A percentile compares a stretch with the other conserved stretches of the same genome.
phyloP scores from a whole-genome alignment of 2,329 filamentous ascomycete species.

The Alternaria rosae region DNA sequence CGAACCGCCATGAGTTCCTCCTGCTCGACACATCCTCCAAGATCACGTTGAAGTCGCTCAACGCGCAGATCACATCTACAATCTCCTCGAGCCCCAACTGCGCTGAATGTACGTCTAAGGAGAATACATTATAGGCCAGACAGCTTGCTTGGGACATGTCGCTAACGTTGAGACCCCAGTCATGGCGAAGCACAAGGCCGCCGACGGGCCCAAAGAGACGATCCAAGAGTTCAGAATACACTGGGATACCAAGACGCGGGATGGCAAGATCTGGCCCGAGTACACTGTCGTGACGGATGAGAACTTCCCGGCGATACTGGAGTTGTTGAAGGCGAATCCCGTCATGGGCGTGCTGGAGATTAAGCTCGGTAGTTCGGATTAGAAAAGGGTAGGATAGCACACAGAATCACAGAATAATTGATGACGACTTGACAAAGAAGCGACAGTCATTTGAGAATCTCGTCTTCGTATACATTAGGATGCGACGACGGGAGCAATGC shows the following conservation, averaged over 20 bases:
- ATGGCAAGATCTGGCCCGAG: conserved; percentile 45
- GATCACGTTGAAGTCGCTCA: conserved; percentile 39
- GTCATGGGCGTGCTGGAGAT: conserved; percentile 45
- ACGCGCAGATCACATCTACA: conserved; percentile 37
- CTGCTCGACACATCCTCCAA: conserved; percentile 31
- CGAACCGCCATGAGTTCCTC: conserved; percentile 44
- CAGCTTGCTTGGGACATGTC: background rate
- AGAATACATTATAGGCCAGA: background rate
- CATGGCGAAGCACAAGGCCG: conserved; percentile 43
- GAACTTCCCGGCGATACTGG: conserved; percentile 38
- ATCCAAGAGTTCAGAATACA: conserved; percentile 43
- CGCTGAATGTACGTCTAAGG: conserved; percentile 32
- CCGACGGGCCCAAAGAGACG: conserved; percentile 25
- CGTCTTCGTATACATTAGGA: background rate
- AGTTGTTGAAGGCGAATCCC: conserved; percentile 34
- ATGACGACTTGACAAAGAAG: background rate
- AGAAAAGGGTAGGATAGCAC: background rate
- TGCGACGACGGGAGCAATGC: background rate
- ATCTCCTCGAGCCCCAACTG: conserved; percentile 40
- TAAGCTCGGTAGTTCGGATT: conserved; percentile 33
- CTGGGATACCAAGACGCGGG: conserved; percentile 39
- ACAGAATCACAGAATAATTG: background rate
- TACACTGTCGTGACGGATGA: conserved; percentile 44
- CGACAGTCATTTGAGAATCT: background rate
- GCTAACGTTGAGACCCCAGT: conserved; percentile 17